These are phyloP conservation scores for Yamadazyma trypodendri DNA, from an alignment of 1,139 yeast species.

Conservation along the genomic window DNA sequence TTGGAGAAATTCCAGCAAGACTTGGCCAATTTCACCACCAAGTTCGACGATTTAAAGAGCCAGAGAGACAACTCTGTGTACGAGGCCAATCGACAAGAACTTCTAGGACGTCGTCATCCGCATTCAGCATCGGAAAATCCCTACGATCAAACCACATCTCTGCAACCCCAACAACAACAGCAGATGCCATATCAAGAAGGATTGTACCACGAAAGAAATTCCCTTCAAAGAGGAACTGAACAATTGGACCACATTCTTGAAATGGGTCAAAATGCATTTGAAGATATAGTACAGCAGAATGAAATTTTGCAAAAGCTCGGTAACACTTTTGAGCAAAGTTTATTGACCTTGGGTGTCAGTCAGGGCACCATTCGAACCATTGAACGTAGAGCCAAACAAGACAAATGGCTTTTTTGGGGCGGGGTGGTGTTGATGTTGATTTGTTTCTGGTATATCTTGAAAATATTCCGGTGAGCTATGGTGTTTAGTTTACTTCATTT, in stretches of 20 bases:
- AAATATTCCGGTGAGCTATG: constrained; percentile 60
- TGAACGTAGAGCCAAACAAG: constrained; percentile 84
- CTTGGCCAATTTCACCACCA: constrained; percentile 50
- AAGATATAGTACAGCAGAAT: constrained; percentile 84
- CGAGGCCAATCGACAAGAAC: constrained; percentile 55
- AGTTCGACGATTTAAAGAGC: constrained; percentile 62
- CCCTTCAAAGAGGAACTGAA: constrained; percentile 68
- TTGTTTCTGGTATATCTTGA: constrained; percentile 67
- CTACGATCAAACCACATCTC: constrained; percentile 33
- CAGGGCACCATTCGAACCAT: constrained; percentile 79
- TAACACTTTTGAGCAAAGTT: constrained; percentile 61
- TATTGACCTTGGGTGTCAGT: constrained; percentile 83
- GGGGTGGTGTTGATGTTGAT: constrained; percentile 65
- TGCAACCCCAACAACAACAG: constrained; percentile 22
- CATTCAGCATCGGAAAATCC: constrained; percentile 59
- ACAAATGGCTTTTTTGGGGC: constrained; percentile 83
- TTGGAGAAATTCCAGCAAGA: constrained; percentile 62
- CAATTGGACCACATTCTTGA: constrained; percentile 88
- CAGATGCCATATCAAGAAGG: constrained; percentile 60
- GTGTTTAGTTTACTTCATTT: too few species aligned
- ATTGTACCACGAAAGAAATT: constrained; percentile 61
- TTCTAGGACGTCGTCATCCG: constrained; percentile 53
- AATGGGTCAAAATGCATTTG: constrained; percentile 84
- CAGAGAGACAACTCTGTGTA: constrained; percentile 62
- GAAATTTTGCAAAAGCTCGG: constrained; percentile 66